phyloP scores from a whole-genome alignment of 768 basidiomycete genomes.

The Leucocoprinus leucothites region DNA sequence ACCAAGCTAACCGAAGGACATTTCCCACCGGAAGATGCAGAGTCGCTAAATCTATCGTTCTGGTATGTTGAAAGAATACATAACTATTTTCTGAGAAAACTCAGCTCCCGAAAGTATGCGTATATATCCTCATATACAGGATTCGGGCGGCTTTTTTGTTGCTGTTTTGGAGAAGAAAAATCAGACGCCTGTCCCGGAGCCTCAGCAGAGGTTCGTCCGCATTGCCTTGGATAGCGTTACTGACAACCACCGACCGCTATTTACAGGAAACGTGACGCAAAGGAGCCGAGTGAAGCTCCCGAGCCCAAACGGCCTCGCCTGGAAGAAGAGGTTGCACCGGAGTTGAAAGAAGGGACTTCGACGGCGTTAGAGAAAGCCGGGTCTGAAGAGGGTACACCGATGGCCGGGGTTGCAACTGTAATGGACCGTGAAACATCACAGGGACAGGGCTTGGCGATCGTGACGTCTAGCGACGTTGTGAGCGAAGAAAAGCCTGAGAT shows the following conservation, averaged over 20 bases:
- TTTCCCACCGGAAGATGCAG: slow-evolving; percentile 75
- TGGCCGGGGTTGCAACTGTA: neutral
- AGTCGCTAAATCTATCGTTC: slow-evolving; percentile 58
- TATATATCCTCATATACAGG: slow-evolving; percentile 92
- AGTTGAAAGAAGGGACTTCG: neutral
- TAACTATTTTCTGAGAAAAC: neutral
- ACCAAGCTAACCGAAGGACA: slow-evolving; percentile 68
- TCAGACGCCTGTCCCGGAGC: neutral
- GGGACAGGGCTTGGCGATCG: slow-evolving; percentile 8
- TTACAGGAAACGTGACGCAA: slow-evolving; percentile 50
- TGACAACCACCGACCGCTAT: neutral
- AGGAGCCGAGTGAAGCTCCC: slow-evolving; percentile 33
- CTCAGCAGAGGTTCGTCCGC: neutral
- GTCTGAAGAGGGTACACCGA: slow-evolving; percentile 2
- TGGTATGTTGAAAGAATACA: slow-evolving; percentile 47
- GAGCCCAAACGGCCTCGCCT: slow-evolving; percentile 50
- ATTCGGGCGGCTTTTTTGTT: slow-evolving; percentile 98
- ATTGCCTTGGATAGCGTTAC: neutral
- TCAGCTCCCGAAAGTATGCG: slow-evolving; percentile 58
- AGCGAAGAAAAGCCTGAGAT: slow-evolving; percentile 19
- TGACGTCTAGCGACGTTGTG: slow-evolving; percentile 11
- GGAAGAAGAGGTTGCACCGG: slow-evolving; percentile 9
- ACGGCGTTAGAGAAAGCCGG: neutral
- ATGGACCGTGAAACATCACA: neutral
- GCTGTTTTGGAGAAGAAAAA: slow-evolving; percentile 69